Evolutionary conservation across 2,329 filamentous ascomycete genomes (phyloP), one percentile per base, ranked within the genome.

Genomic region (Teratosphaeriaceae sp.): DNA sequence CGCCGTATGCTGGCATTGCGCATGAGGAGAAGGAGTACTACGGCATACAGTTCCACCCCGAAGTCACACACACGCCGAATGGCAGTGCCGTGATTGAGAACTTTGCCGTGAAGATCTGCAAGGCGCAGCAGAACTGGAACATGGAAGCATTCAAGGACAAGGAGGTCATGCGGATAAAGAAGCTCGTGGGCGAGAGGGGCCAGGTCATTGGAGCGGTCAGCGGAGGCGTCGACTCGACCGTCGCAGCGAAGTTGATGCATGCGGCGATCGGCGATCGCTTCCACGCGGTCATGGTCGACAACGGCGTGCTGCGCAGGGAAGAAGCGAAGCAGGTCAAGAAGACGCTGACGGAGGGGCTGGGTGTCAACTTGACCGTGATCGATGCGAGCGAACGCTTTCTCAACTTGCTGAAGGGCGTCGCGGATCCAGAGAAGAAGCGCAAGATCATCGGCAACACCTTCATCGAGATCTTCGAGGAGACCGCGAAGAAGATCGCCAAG

Each of bases 21-120:
- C 84, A 88, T 61, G 60, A 78, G 61, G 66, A 67, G 7, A 79
- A 83, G 69, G 80, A 81, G 20, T 81, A 86, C 54, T 94, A 81
- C 58, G 86, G 84, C 42, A 78, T 95, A 36, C 89, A 96, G 61
- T 90, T 95, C 64, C 89, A 95, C 65, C 88, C 89, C 1, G 89
- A 96, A 63, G 76, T 95, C 42, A 82, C 77, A 12, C 80, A 87
- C 59, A 88, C 84, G 0, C 74, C 78, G 7, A 72, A 76, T 43
- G 88, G 89, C 24, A 82, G 63, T 8, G 71, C 84, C 21, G 60
- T 95, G 4, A 72, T 96, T 34, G 69, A 75, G 60, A 97, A 97
- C 73, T 97, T 96, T 59, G 81, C 80, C 11, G 75, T 94, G 45
- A 73, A 77, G 16, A 94, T 97, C 50, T 97, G 89, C 66, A 76